Base-by-base conservation (phyloP, 2,329 filamentous ascomycete genomes). In the Botrytis paeoniae region DNA sequence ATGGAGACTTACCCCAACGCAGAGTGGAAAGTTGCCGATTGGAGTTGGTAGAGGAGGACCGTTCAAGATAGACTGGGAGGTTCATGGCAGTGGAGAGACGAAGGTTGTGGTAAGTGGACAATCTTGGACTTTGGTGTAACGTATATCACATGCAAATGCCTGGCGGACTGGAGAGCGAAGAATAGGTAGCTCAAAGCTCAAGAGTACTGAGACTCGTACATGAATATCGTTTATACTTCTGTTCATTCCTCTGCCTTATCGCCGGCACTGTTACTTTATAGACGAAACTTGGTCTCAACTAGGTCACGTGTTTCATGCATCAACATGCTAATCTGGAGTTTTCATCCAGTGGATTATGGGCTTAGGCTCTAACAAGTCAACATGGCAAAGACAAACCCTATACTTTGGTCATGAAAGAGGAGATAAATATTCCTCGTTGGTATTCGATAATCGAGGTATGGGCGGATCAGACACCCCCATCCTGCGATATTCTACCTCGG, bases 331-430 rank as follows among this genome's bases (percentile, higher is more conserved):
- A 72, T 65, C 29, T 37, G 4, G 25, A 14, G 76, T 29, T 76
- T 70, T 71, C 48, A 48, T 59, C 51, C 66, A 95, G 93, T 89
- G 93, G 84, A 87, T 97, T 78, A 94, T 94, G 90, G 94, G 94
- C 75, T 86, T 97, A 5, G 93, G 91, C 54, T 90, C 90, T 72
- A 86, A 86, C 78, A 88, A 86, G 79, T 86, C 88, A 61, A 87
- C 89, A 72, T 97, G 93, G 92, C 93, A 97, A 84, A 89, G 93
- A 70, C 94, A 97, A 81, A 96, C 91, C 16, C 89, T 91, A 77
- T 87, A 93, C 83, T 95, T 97, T 80, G 93, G 92, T 69, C 94
- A 97, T 83, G 85, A 89, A 69, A 85, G 89, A 74, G 86, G 85
- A 64, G 84, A 89, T 74, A 84, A 86, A 76, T 97, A 94, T 83